Conservation (phyloP, 2,329 filamentous ascomycete species). For the Cadophora gregata region DNA sequence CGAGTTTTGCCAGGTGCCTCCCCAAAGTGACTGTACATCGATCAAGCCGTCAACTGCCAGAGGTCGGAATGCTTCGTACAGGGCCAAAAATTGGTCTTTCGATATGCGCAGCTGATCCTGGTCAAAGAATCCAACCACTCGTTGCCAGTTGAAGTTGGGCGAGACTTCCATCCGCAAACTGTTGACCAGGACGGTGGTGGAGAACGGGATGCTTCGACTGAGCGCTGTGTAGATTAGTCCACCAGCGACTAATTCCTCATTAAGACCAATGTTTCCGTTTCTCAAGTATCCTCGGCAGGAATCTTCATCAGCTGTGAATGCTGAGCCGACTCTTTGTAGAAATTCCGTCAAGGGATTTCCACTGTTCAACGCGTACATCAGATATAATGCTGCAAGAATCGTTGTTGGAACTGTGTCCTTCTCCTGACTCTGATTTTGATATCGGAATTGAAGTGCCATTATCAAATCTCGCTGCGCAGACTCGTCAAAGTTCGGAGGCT, state of each 20-base stretch:
- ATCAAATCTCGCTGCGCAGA: slow-evolving; percentile 73
- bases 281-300: slow-evolving; percentile 62
- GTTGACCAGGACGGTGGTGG: slow-evolving; percentile 62
- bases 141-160: slow-evolving; percentile 69
- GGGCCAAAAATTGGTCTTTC: slow-evolving; percentile 76
- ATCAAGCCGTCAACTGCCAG: slow-evolving; percentile 71
- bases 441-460: slow-evolving; percentile 65
- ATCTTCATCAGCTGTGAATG: slow-evolving; percentile 78
- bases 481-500: slow-evolving; percentile 84
- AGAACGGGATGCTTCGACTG: slow-evolving; percentile 60
- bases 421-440: slow-evolving; percentile 62
- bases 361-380: slow-evolving; percentile 69
- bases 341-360: slow-evolving; percentile 64
- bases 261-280: slow-evolving; percentile 62
- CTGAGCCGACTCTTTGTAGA: slow-evolving; percentile 76
- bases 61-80: slow-evolving; percentile 80
- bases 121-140: slow-evolving; percentile 81
- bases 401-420: slow-evolving; percentile 67
- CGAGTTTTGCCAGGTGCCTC: slow-evolving; percentile 82
- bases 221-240: slow-evolving; percentile 73
- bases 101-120: slow-evolving; percentile 78
- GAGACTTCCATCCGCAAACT: slow-evolving; percentile 67
- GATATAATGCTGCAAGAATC: slow-evolving; percentile 72
- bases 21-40: slow-evolving; percentile 90
- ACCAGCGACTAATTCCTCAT: slow-evolving; percentile 81